These are phyloP conservation scores for Globisporangium uncinulatum DNA, from an alignment of 352 stramenopile genomes.

Conservation along the genomic window DNA sequence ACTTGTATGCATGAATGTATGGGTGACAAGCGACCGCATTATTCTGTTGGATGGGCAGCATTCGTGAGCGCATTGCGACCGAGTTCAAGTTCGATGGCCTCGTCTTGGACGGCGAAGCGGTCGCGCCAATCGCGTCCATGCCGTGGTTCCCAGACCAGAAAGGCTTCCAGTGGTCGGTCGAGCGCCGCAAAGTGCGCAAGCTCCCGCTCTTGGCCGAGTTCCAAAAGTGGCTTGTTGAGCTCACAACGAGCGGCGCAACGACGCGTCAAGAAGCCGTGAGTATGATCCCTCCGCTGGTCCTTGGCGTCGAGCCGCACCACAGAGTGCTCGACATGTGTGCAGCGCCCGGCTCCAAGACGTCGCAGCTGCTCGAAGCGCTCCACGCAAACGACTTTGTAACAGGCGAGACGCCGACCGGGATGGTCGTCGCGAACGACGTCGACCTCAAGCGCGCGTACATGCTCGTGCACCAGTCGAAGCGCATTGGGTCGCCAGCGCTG, in stretches of 20 bases:
- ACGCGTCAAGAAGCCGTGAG: conserved; percentile 98
- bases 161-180: conserved; percentile 87
- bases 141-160: conserved; percentile 87
- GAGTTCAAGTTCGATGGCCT: conserved; percentile 86
- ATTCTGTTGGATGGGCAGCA: conserved; percentile 50
- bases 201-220: conserved; percentile 90
- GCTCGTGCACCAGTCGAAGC: conserved; percentile 96
- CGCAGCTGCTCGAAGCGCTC: conserved; percentile 95
- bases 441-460: conserved; percentile 98
- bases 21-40: no score
- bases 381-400: conserved; percentile 76
- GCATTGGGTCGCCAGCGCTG: conserved; percentile 91
- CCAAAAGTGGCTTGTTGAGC: conserved; percentile 94
- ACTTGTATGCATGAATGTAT: not conserved
- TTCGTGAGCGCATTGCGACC: conserved; percentile 76
- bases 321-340: conserved; percentile 97
- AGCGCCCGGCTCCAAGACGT: conserved; percentile 98
- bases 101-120: conserved; percentile 72
- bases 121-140: conserved; percentile 79
- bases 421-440: conserved; percentile 96
- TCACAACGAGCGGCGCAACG: conserved; percentile 92
- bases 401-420: conserved; percentile 79
- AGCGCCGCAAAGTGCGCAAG: conserved; percentile 89
- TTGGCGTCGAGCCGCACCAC: conserved; percentile 93
- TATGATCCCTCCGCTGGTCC: conserved; percentile 98